phyloP scores from a whole-genome alignment of 768 basidiomycete species.

The Leccinum rimulosum region DNA sequence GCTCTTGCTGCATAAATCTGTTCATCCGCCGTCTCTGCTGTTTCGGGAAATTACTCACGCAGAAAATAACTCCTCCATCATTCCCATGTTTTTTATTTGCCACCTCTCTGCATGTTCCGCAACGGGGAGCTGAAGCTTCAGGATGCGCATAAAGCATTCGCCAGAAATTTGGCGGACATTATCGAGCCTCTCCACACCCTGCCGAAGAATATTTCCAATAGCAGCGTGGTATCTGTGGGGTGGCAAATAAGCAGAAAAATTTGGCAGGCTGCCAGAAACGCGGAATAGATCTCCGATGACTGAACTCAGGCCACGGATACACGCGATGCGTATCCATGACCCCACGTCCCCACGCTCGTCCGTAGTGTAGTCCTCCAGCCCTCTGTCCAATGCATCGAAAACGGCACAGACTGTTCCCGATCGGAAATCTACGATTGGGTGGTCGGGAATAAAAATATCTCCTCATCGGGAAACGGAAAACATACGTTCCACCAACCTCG shows the following conservation, averaged over 20 bases:
- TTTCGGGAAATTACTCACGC: conserved; percentile 35
- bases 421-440: conserved; percentile 43
- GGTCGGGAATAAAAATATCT: conserved; percentile 9
- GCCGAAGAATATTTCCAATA: conserved; percentile 75
- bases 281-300: conserved; percentile 52
- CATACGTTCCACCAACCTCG: conserved; percentile 46
- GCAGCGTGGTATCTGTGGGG: conserved; percentile 52
- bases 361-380: conserved; percentile 84
- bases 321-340: conserved; percentile 88
- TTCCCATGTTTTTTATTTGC: conserved; percentile 46
- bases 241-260: conserved; percentile 61
- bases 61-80: conserved; percentile 54
- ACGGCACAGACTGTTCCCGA: conserved; percentile 45
- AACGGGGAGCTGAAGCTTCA: conserved; percentile 45
- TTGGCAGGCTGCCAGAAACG: conserved; percentile 38
- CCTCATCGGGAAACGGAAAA: conserved; percentile 14
- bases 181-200: conserved; percentile 88
- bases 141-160: conserved; percentile 49
- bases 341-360: conserved; percentile 97
- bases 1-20: conserved; percentile 28
- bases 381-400: conserved; percentile 58
- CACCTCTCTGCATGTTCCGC: conserved; percentile 43
- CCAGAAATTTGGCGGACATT: conserved; percentile 85
- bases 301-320: conserved; percentile 61
- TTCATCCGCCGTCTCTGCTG: conserved; percentile 3